phyloP scores from a whole-genome alignment of 1,139 yeast genomes.

The Hanseniaspora sp. region DNA sequence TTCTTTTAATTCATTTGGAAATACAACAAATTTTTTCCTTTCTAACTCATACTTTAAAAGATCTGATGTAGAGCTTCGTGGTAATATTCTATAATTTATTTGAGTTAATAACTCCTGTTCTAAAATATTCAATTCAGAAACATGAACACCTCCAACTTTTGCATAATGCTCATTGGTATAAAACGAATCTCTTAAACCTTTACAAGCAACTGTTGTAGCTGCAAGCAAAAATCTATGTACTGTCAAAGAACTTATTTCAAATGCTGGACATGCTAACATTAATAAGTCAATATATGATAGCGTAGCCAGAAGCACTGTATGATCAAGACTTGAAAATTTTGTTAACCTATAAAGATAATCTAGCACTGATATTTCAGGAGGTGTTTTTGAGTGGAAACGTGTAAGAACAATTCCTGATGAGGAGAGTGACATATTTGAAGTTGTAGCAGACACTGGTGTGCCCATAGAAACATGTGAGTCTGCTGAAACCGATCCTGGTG shows the following conservation, averaged over 20 bases:
- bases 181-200: constrained; percentile 87
- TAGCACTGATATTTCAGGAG: constrained; percentile 73
- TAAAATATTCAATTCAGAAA: constrained; percentile 70
- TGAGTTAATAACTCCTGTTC: constrained; percentile 78
- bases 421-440: neutral
- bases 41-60: constrained; percentile 28
- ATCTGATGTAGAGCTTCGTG: constrained; percentile 36
- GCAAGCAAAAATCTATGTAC: constrained; percentile 86
- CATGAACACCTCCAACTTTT: constrained; percentile 87
- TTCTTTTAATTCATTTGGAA: constrained; percentile 15
- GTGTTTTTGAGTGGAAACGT: constrained; percentile 83
- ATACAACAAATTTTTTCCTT: constrained; percentile 23
- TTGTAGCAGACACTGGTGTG: neutral
- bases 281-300: constrained; percentile 81
- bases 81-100: constrained; percentile 67
- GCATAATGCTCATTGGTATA: constrained; percentile 92
- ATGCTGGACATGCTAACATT: constrained; percentile 65
- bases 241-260: constrained; percentile 79
- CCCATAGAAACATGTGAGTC: constrained; percentile 5
- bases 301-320: constrained; percentile 66
- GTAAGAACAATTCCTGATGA: constrained; percentile 44
- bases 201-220: constrained; percentile 83
- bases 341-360: constrained; percentile 69
- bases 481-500: constrained; percentile 4
- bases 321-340: constrained; percentile 74